Evolutionary conservation across 1,139 yeast species (phyloP).

Genomic region (Geotrichum carabidarum): DNA sequence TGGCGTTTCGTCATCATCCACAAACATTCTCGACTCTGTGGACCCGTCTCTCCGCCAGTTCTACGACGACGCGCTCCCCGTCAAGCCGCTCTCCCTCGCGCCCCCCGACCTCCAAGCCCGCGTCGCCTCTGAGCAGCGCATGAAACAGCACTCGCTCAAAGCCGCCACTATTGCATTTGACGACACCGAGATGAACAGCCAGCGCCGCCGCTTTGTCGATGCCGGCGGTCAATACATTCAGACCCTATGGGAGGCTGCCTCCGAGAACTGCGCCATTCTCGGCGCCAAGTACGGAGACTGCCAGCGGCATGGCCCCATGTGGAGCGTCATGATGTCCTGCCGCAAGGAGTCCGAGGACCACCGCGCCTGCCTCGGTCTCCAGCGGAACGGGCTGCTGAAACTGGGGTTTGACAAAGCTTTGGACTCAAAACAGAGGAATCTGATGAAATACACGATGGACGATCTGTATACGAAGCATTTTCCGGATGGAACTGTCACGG

Average conservation of each 20-base stretch:
- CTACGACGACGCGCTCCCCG: constrained; percentile 17
- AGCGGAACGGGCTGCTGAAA: constrained; percentile 34
- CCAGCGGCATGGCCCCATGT: constrained; percentile 18
- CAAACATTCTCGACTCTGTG: constrained; percentile 8
- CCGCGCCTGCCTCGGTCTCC: constrained; percentile 35
- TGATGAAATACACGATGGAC: constrained; percentile 36
- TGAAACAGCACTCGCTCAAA: constrained; percentile 2
- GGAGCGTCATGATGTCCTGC: constrained; percentile 18
- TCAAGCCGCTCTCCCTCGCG: constrained; percentile 19
- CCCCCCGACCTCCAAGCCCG: constrained; percentile 17
- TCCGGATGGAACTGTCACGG: constrained; percentile 31
- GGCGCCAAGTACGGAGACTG: constrained; percentile 18
- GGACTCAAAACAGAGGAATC: constrained; percentile 27
- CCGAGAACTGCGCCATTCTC: constrained; percentile 19
- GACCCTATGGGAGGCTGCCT: constrained; percentile 19
- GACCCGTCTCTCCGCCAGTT: constrained; percentile 15
- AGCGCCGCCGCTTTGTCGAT: constrained; percentile 10
- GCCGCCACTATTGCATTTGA: constrained; percentile 13
- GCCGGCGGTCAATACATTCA: constrained; percentile 16
- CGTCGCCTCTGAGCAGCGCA: constrained; percentile 8
- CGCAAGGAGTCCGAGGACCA: constrained; percentile 15
- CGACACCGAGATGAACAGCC: constrained; percentile 14
- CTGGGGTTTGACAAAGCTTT: constrained; percentile 34
- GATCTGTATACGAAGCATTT: constrained; percentile 34
- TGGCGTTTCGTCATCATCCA: neutral